Conservation (phyloP, 2,329 filamentous ascomycete species). For the Davidsoniella virescens region DNA sequence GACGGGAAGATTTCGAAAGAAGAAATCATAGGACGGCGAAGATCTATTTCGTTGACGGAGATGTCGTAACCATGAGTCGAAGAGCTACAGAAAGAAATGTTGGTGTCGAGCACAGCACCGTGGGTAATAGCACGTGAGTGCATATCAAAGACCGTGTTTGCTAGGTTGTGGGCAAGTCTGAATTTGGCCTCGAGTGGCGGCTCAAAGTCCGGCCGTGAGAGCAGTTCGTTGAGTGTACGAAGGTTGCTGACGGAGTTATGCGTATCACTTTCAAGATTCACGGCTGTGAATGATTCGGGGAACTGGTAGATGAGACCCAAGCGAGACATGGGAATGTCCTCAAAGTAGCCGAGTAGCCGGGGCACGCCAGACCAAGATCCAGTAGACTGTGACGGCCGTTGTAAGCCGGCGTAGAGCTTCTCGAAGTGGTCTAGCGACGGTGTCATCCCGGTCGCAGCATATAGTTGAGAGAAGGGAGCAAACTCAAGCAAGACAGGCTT, state of each 20-base stretch:
- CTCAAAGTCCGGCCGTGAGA: conserved; percentile 36
- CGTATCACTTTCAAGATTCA: conserved; percentile 1
- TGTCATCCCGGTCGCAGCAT: conserved; percentile 44
- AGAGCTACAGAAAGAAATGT: conserved; percentile 47
- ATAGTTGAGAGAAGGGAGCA: conserved; percentile 46
- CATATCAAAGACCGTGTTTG: conserved; percentile 56
- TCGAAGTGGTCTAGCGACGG: conserved; percentile 50
- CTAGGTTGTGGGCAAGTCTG: conserved; percentile 54
- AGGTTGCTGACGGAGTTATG: conserved; percentile 36
- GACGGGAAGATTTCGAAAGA: conserved; percentile 56
- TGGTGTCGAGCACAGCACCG: conserved; percentile 50
- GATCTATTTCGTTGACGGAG: conserved; percentile 35
- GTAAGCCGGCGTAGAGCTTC: conserved; percentile 42
- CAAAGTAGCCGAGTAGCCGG: conserved; percentile 52
- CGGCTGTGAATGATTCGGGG: conserved; percentile 37
- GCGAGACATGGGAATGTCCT: conserved; percentile 52
- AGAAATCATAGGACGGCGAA: conserved; percentile 52
- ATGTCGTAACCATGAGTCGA: conserved; percentile 26
- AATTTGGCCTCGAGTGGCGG: conserved; percentile 63
- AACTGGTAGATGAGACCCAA: conserved; percentile 63
- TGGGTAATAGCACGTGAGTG: conserved; percentile 54
- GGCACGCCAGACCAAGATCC: conserved; percentile 40
- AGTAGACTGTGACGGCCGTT: conserved; percentile 22
- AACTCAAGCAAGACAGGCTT: conserved; percentile 53
- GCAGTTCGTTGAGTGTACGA: conserved; percentile 37